Base-by-base conservation (phyloP, 2,329 filamentous ascomycete genomes). In the Laburnicola sp. region DNA sequence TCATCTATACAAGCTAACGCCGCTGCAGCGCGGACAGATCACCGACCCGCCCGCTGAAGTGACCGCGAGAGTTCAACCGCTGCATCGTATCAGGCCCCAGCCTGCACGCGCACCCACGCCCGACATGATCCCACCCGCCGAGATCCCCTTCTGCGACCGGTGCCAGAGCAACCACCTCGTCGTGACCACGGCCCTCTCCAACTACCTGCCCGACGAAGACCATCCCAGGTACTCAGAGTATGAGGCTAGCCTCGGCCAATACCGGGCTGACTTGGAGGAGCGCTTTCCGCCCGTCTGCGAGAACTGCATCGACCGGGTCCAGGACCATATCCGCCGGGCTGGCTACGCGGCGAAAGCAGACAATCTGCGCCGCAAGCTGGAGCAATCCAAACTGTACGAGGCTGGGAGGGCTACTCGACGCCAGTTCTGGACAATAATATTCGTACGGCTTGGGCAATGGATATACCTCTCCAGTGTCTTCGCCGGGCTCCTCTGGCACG, bases 101-200 rank as follows among this genome's bases (percentile, higher is more conserved):
- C 58, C 38, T 16, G 56, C 62, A 4, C 64, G 64, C 44, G 65
- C 68, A 21, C 61, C 65, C 3, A 62, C 67, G 27, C 65, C 62
- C 48, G 52, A 53, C 44, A 58, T 64, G 57, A 43, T 55, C 6
- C 36, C 53, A 36, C 34, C 59, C 57, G 59, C 69, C 61, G 67
- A 74, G 61, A 60, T 68, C 34, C 72, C 82, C 50, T 87, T 87
- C 70, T 99, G 94, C 79, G 75, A 82, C 41, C 87, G 82, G 48
- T 99, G 94, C 66, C 76, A 92, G 45, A 90, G 91, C 71, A 97
- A 99, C 71, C 94, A 99, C 70, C 86, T 89, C 49, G 79, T 97
- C 5, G 85, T 92, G 59, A 87, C 86, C 30, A 82, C 86, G 37
- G 85, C 85, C 0, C 78, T 97, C 34, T 87, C 90, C 3, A 86